phyloP scores from a whole-genome alignment of 805 yeast genomes.

The Hanseniaspora pseudoguilliermondii region DNA sequence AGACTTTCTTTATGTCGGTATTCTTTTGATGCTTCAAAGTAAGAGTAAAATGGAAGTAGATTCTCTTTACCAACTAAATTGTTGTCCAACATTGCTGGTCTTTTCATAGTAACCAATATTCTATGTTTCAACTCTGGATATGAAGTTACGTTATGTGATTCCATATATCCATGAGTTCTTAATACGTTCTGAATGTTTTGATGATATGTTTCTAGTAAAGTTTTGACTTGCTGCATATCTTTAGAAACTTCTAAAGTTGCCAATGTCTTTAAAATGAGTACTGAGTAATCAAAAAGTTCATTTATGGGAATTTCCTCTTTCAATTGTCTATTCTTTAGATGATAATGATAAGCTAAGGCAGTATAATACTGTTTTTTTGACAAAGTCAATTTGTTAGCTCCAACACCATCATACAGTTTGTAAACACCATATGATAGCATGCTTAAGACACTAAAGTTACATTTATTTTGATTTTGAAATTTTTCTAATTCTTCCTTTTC shows the following conservation, averaged over 20 bases:
- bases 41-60: not conserved
- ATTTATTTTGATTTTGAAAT: not conserved
- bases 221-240: no score
- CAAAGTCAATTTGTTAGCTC: not conserved
- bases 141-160: not conserved
- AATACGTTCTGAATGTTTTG: not conserved
- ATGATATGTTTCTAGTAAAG: not conserved
- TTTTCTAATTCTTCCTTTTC: not conserved
- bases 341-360: not conserved
- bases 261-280: not conserved
- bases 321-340: not conserved
- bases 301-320: not conserved
- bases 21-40: not conserved
- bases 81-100: not conserved
- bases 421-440: not conserved
- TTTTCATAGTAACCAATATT: not conserved
- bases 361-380: not conserved
- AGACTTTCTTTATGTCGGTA: not conserved
- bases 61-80: not conserved
- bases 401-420: not conserved
- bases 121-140: not conserved
- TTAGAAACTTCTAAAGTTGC: not conserved
- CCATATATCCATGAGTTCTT: conserved; percentile 1
- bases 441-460: not conserved
- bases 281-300: not conserved